Conservation (phyloP, 768 basidiomycete species). For the Mycena capillaripes region DNA sequence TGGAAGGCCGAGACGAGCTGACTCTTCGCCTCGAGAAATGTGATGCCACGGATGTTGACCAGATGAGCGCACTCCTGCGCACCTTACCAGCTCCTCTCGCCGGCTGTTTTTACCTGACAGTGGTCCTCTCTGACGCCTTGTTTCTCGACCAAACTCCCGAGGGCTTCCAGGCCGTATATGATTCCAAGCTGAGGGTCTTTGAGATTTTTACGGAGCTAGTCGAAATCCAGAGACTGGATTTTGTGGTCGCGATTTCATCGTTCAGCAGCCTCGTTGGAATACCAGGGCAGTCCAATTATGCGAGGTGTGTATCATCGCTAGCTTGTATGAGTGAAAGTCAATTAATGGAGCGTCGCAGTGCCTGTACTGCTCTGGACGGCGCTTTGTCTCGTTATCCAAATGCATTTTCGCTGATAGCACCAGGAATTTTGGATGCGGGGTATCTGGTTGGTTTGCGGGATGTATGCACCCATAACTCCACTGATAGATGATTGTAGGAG, state of each 20-base stretch:
- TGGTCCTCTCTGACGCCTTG: constrained; percentile 7
- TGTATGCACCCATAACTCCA: not conserved
- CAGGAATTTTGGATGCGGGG: constrained; percentile 21
- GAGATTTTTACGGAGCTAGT: constrained; percentile 5
- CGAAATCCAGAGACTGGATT: constrained; percentile 18
- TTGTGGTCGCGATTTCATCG: constrained; percentile 26
- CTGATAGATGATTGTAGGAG: constrained; percentile 4
- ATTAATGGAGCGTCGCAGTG: constrained; percentile 2
- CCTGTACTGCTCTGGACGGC: constrained; percentile 28
- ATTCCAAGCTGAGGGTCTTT: constrained; percentile 19
- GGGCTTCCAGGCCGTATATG: constrained; percentile 12
- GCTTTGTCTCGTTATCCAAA: constrained; percentile 20
- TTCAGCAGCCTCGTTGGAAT: constrained; percentile 23
- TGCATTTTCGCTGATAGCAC: constrained; percentile 29
- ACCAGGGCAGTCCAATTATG: constrained; percentile 26
- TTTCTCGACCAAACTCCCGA: constrained; percentile 25
- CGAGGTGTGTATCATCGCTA: constrained; percentile 6
- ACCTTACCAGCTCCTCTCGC: constrained; percentile 14
- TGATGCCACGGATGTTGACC: constrained; percentile 18
- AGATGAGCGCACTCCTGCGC: constrained; percentile 17
- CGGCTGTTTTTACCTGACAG: constrained; percentile 26
- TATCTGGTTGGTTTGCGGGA: constrained; percentile 21
- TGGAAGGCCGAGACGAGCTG: constrained; percentile 9
- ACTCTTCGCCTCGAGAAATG: constrained; percentile 10
- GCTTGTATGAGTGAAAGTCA: not conserved